Evolutionary conservation across 768 basidiomycete species (phyloP), one percentile per base, ranked within the genome.

Genomic region (Auricularia sp.): DNA sequence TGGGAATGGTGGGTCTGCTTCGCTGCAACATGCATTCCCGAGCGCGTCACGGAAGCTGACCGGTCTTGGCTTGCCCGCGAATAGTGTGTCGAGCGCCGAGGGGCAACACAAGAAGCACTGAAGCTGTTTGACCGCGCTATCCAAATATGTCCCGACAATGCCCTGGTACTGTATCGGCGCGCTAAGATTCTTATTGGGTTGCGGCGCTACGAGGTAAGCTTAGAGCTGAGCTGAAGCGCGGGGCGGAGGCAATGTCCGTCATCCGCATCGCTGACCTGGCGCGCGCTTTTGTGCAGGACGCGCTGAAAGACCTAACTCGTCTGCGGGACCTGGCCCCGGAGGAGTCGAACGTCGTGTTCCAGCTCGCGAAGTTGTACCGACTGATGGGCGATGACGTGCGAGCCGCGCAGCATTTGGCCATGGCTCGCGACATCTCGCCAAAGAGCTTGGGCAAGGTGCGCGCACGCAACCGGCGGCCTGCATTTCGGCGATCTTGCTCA

Each of bases 311-410:
- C 74, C 81, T 98, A 72, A 87, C 93, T 76, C 78, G 80, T 66
- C 83, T 99, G 62, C 83, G 87, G 68, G 86, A 85, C 73, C 79
- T 85, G 67, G 91, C 94, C 42, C 96, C 96, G 6, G 92, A 94
- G 72, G 97, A 99, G 79, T 89, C 94, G 63, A 98, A 98, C 77
- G 91, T 98, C 64, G 85, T 95, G 65, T 97, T 97, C 83, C 88
- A 98, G 75, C 84, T 99, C 18, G 97, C 94, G 34, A 90, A 89
- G 77, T 87, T 90, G 65, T 98, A 97, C 72, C 85, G 91, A 59
- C 79, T 90, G 68, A 76, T 90, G 64, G 92, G 92, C 42, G 81
- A 93, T 75, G 84, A 85, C 68, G 80, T 83, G 21, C 87, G 90
- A 75, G 87, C 93, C 61, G 89, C 91, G 64, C 87, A 90, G 66